Evolutionary conservation across 495 filamentous ascomycete genomes (phyloP).

Genomic region (Glarea lozoyensis): DNA sequence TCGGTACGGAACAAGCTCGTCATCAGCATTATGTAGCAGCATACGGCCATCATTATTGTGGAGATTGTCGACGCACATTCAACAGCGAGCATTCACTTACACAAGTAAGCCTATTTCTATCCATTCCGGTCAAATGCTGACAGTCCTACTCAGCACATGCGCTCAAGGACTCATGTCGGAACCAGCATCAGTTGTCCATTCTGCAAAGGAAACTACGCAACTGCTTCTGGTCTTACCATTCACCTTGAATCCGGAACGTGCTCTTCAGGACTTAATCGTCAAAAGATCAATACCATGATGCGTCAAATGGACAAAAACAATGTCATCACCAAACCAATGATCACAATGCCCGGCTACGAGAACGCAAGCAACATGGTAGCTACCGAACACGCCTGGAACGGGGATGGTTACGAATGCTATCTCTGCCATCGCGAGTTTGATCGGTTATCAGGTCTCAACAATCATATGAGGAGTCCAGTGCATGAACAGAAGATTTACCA

Average conservation of each 20-base stretch:
- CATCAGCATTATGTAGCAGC: too few species aligned
- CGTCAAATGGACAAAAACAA: slow-evolving; percentile 18
- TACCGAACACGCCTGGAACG: slow-evolving; percentile 22
- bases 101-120: too few species aligned
- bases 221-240: slow-evolving; percentile 19
- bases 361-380: slow-evolving; percentile 12
- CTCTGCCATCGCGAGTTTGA: slow-evolving; percentile 18
- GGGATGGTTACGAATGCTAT: slow-evolving; percentile 21
- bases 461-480: slow-evolving; percentile 21
- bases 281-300: slow-evolving; percentile 19
- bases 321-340: slow-evolving; percentile 21
- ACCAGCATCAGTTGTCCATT: slow-evolving; percentile 22
- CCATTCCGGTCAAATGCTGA: too few species aligned
- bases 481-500: slow-evolving; percentile 23
- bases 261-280: slow-evolving; percentile 18
- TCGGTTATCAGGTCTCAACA: slow-evolving; percentile 14
- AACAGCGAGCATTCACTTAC: too few species aligned
- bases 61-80: too few species aligned
- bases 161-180: slow-evolving; percentile 22
- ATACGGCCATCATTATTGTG: too few species aligned
- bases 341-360: slow-evolving; percentile 17
- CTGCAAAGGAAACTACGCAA: slow-evolving; percentile 18
- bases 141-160: slow-evolving; percentile 18
- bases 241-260: slow-evolving; percentile 24
- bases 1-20: too few species aligned